These are phyloP conservation scores for Trichoderma guizhouense DNA, from an alignment of 2,329 filamentous ascomycete species.

Conservation along the genomic window DNA sequence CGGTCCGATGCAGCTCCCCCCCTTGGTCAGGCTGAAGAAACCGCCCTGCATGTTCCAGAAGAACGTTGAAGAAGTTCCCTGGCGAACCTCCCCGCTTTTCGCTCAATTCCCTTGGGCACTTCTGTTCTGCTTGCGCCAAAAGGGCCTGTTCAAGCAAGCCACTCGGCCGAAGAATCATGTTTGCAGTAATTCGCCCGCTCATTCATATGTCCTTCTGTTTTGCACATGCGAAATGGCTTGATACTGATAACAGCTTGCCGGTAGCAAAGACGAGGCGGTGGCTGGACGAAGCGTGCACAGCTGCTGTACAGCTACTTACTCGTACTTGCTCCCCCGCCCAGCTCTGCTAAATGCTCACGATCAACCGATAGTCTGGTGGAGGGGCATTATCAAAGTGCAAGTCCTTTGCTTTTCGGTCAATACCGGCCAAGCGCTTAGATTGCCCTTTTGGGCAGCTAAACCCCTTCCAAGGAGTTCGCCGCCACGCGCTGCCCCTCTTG, in stretches of 20 bases:
- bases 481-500: not conserved
- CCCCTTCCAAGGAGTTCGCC: not conserved
- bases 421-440: not conserved
- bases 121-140: not conserved
- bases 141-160: conserved; percentile 3
- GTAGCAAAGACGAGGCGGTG: not conserved
- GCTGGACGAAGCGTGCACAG: not conserved
- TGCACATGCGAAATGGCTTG: not conserved
- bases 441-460: not conserved
- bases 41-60: conserved; percentile 16
- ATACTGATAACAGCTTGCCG: not conserved
- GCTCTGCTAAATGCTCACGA: conserved; percentile 7
- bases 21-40: conserved; percentile 10
- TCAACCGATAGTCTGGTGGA: not conserved
- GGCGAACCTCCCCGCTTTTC: not conserved
- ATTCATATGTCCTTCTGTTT: not conserved
- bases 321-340: not conserved
- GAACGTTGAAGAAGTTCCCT: not conserved
- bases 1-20: conserved; percentile 1
- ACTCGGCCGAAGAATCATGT: not conserved
- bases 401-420: not conserved
- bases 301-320: not conserved
- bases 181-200: not conserved
- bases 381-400: not conserved
- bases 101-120: not conserved